Evolutionary conservation across 108 stramenopile genomes (phyloP).

Genomic region (Fragilariopsis cylindrus): DNA sequence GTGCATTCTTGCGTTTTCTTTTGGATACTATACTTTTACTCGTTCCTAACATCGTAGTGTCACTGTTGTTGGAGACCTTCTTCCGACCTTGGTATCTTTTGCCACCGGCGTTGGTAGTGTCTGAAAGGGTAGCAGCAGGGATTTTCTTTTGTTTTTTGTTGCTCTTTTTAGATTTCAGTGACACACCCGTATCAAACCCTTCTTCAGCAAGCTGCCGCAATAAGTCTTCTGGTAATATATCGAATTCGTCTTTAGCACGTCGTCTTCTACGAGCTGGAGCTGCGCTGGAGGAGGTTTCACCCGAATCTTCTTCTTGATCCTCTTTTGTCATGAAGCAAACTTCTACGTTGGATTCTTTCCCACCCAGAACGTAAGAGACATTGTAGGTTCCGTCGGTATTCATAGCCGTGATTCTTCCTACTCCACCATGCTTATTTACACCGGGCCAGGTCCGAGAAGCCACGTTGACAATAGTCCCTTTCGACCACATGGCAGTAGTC

Average conservation of each 20-base stretch:
- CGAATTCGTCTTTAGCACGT: conserved; percentile 14
- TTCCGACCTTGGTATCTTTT: neutral
- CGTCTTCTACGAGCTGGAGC: conserved; percentile 17
- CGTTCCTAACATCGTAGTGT: neutral
- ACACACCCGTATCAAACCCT: conserved; percentile 44
- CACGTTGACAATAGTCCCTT: conserved; percentile 73
- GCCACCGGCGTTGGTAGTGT: neutral
- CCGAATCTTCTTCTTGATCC: neutral
- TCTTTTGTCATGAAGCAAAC: conserved; percentile 48
- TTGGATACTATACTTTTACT: neutral
- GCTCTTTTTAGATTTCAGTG: neutral
- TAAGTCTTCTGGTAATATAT: conserved; percentile 20
- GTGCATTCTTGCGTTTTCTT: neutral
- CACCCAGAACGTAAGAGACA: conserved; percentile 77
- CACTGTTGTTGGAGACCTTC: neutral
- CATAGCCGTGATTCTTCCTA: conserved; percentile 52
- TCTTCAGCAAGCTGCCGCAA: conserved; percentile 41
- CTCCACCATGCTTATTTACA: conserved; percentile 87
- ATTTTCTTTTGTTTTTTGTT: neutral
- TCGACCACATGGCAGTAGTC: neutral
- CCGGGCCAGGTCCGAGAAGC: conserved; percentile 84
- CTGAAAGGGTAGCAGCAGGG: neutral
- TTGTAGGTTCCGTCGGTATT: conserved; percentile 56
- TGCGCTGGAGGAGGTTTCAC: neutral
- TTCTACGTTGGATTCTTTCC: conserved; percentile 72